Evolutionary conservation across 441 rosid genomes (phyloP).

Genomic region (Lagerstroemia fauriei): DNA sequence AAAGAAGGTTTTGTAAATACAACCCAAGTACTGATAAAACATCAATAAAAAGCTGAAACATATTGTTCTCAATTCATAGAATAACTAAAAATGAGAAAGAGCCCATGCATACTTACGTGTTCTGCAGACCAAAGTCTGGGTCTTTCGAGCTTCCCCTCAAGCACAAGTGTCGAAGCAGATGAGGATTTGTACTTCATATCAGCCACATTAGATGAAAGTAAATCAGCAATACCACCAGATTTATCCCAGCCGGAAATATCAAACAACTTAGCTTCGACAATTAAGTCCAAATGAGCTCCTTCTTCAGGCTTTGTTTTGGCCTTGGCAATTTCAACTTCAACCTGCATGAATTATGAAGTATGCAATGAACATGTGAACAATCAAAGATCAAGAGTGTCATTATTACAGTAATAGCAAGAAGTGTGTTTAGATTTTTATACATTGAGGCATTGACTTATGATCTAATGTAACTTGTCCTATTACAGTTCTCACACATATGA

Average conservation of each 20-base stretch:
- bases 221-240: slow-evolving; percentile 41
- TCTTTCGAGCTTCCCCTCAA: slow-evolving; percentile 68
- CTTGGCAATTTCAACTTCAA: slow-evolving; percentile 83
- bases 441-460: background rate
- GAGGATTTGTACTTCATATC: slow-evolving; percentile 52
- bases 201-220: slow-evolving; percentile 64
- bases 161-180: slow-evolving; percentile 47
- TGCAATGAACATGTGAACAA: background rate
- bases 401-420: background rate
- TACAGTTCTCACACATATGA: background rate
- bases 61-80: background rate
- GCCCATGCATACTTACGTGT: slow-evolving; percentile 53
- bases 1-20: background rate
- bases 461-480: background rate
- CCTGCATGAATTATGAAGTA: slow-evolving; percentile 46
- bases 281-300: slow-evolving; percentile 52
- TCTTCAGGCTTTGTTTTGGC: slow-evolving; percentile 54
- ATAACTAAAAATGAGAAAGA: background rate
- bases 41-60: background rate
- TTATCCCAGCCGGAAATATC: slow-evolving; percentile 70
- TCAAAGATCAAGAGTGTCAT: background rate
- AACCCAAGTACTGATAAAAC: background rate
- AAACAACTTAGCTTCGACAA: slow-evolving; percentile 75
- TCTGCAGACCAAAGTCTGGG: slow-evolving; percentile 98
- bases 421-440: background rate